Evolutionary conservation across 495 filamentous ascomycete genomes (phyloP).

Genomic region (Tuber indicum): DNA sequence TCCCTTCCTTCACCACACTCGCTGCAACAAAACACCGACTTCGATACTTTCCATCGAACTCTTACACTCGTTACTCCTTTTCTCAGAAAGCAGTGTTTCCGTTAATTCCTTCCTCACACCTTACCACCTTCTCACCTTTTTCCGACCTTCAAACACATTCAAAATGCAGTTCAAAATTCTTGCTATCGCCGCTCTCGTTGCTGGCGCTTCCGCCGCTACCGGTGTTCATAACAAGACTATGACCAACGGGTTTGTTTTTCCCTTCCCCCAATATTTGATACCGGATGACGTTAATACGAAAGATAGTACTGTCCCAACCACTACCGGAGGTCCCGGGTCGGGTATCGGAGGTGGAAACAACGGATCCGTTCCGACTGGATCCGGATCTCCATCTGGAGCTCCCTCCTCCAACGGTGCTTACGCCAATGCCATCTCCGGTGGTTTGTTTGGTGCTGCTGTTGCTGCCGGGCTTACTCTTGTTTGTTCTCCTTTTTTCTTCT

Average conservation of each 20-base stretch:
- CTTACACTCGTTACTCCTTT: conserved; percentile 27
- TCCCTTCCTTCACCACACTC: conserved; percentile 18
- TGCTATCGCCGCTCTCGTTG: conserved; percentile 39
- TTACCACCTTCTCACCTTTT: conserved; percentile 1
- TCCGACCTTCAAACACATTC: conserved; percentile 23
- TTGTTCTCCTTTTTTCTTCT: neutral
- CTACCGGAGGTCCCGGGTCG: neutral
- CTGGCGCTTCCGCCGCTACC: conserved; percentile 33
- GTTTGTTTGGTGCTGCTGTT: conserved; percentile 38
- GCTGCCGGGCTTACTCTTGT: conserved; percentile 41
- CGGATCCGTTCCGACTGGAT: neutral
- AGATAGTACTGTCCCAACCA: conserved; percentile 16
- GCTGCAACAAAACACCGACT: conserved; percentile 13
- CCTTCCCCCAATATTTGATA: neutral
- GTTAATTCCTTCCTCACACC: conserved; percentile 9
- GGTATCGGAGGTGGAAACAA: neutral
- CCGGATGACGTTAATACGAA: conserved; percentile 13
- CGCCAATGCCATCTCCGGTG: conserved; percentile 40
- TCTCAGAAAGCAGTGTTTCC: neutral
- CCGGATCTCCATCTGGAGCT: neutral
- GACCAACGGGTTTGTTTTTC: conserved; percentile 19
- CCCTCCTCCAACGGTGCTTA: conserved; percentile 22
- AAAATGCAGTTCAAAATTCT: conserved; percentile 42
- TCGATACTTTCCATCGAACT: conserved; percentile 10
- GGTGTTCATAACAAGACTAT: conserved; percentile 14